phyloP scores from a whole-genome alignment of 176 grass and related monocot genomes.

The Paspalum notatum region DNA sequence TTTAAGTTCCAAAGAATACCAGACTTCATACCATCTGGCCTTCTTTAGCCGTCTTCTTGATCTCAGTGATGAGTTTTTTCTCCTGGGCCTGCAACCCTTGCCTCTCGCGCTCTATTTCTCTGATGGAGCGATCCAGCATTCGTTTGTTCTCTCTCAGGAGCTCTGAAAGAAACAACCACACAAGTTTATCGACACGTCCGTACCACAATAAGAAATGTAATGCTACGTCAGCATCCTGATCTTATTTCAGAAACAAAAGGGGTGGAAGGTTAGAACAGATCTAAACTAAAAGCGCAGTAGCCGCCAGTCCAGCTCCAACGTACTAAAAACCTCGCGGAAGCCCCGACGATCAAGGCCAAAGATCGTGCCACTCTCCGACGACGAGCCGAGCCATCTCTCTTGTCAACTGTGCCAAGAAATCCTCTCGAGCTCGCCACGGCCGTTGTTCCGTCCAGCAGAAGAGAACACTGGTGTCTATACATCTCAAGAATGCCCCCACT shows the following conservation, averaged over 20 bases:
- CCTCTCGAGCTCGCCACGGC: not conserved
- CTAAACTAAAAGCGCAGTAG: not conserved
- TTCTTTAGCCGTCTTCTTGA: constrained; percentile 82
- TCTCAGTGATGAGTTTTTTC: constrained; percentile 79
- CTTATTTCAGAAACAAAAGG: not conserved
- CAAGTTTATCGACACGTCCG: not conserved
- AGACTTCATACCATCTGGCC: constrained; percentile 72
- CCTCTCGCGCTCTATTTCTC: constrained; percentile 74
- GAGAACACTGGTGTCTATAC: not conserved
- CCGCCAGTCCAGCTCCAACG: not conserved
- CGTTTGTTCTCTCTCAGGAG: constrained; percentile 77
- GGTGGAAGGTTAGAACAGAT: not conserved
- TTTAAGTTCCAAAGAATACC: not conserved
- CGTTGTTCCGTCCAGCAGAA: not conserved
- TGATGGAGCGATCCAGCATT: constrained; percentile 74
- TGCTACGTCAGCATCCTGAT: not conserved
- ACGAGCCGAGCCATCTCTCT: not conserved
- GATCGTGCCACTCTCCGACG: not conserved
- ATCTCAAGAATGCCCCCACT: not conserved
- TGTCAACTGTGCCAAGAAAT: not conserved
- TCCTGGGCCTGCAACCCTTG: constrained; percentile 75
- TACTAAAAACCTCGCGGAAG: not conserved
- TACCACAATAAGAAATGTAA: not conserved
- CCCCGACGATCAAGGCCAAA: not conserved
- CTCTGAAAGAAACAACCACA: constrained; percentile 45